Evolutionary conservation across 352 stramenopile species (phyloP).

Genomic region (Phytophthora tentaculata): DNA sequence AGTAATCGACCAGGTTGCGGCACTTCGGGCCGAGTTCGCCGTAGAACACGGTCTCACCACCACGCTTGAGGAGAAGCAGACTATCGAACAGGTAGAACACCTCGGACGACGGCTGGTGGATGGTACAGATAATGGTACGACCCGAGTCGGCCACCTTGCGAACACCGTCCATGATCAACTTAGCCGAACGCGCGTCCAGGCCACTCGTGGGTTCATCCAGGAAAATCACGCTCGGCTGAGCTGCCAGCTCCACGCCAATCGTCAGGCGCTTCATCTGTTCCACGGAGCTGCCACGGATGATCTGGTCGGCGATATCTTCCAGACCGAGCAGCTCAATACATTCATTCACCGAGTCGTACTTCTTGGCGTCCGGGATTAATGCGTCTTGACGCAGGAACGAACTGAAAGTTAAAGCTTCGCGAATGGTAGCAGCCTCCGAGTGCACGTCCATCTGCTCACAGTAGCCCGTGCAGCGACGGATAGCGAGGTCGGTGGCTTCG

Average conservation of each 20-base stretch:
- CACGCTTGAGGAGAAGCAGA: not conserved
- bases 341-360: not conserved
- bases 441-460: conserved; percentile 90
- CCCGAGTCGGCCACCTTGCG: not conserved
- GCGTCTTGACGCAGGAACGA: not conserved
- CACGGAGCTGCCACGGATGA: not conserved
- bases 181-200: not conserved
- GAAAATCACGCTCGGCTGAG: not conserved
- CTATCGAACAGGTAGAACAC: not conserved
- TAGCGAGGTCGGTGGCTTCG: conserved; percentile 48
- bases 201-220: not conserved
- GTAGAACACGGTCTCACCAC: not conserved
- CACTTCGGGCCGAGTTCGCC: conserved; percentile 27
- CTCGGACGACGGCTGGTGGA: not conserved
- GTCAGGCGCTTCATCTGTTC: not conserved
- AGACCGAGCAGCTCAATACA: not conserved
- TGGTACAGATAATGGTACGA: not conserved
- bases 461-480: conserved; percentile 57
- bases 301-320: not conserved
- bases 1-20: conserved; percentile 30
- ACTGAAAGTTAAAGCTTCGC: conserved; percentile 11
- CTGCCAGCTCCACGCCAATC: not conserved
- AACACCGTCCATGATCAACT: not conserved
- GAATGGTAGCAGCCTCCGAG: conserved; percentile 54
- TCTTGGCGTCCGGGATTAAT: not conserved